A percentile compares a stretch with the other conserved stretches of the same genome.
Conservation (phyloP, 164 flowering plant genomes). For the Dillenia suffruticosa region DNA sequence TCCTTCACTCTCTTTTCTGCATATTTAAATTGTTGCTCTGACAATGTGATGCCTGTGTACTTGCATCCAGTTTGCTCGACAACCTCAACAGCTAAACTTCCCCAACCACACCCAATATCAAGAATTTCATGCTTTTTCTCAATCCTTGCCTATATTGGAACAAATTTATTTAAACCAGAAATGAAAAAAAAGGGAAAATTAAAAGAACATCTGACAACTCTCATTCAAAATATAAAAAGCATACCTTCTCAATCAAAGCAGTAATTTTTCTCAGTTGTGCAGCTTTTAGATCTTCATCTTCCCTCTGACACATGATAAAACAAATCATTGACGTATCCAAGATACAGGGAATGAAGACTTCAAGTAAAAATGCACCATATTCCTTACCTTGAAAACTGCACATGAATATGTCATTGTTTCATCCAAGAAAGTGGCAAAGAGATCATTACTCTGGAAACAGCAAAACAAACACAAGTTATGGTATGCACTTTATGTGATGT, state of each 20-base stretch:
- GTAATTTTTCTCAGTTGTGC: conserved; percentile 83
- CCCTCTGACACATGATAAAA: conserved; percentile 27
- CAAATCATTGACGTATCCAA: not conserved
- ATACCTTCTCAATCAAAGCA: conserved; percentile 76
- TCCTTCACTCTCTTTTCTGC: conserved; percentile 73
- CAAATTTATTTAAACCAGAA: not conserved
- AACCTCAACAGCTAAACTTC: conserved; percentile 85
- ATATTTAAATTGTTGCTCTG: conserved; percentile 70
- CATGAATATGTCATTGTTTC: conserved; percentile 94
- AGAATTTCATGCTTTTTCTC: conserved; percentile 64
- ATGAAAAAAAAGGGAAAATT: no score
- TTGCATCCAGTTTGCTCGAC: conserved; percentile 84
- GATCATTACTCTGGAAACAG: conserved; percentile 71
- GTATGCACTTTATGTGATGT: no score
- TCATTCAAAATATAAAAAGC: not conserved
- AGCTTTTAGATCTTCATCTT: conserved; percentile 65
- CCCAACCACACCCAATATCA: conserved; percentile 98
- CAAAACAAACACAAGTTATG: not conserved
- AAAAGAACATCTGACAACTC: no score
- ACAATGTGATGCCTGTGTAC: conserved; percentile 93
- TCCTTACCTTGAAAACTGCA: conserved; percentile 71
- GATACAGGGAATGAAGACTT: not conserved
- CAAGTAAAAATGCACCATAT: not conserved
- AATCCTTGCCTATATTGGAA: conserved; percentile 52
- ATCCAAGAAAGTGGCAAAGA: conserved; percentile 83